phyloP scores from a whole-genome alignment of 2,329 filamentous ascomycete species.

The Penicillium sp. region DNA sequence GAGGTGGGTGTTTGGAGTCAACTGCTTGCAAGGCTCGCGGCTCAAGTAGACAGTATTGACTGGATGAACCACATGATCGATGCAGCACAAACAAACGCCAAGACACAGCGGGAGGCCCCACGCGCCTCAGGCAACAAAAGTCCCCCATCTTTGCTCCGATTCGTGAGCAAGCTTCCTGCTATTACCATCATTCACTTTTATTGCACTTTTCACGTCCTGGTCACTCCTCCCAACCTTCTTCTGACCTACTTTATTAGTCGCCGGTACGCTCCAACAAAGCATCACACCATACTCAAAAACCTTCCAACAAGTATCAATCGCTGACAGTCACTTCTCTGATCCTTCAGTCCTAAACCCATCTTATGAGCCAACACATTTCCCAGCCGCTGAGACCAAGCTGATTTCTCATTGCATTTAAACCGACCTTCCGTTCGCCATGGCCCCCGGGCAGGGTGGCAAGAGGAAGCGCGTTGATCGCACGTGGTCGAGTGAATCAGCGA shows the following conservation, averaged over 20 bases:
- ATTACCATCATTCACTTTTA: slow-evolving; percentile 12
- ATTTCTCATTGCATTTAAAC: slow-evolving; percentile 24
- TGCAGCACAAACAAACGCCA: background rate
- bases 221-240: slow-evolving; percentile 3
- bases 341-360: slow-evolving; percentile 13
- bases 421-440: slow-evolving; percentile 39
- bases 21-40: no score
- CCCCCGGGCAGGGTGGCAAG: slow-evolving; percentile 48
- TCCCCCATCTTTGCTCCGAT: slow-evolving; percentile 12
- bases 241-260: background rate
- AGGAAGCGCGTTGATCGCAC: slow-evolving; percentile 48
- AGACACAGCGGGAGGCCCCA: background rate
- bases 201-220: slow-evolving; percentile 7
- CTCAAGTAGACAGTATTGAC: no score
- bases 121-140: slow-evolving; percentile 16
- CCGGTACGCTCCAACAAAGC: slow-evolving; percentile 12
- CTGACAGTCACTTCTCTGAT: slow-evolving; percentile 8
- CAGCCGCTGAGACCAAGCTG: slow-evolving; percentile 21
- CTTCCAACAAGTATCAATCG: slow-evolving; percentile 6
- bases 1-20: no score
- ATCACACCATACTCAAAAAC: background rate
- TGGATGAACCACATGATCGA: background rate
- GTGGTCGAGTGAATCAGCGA: slow-evolving; percentile 38
- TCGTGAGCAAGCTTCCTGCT: slow-evolving; percentile 16
- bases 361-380: slow-evolving; percentile 29